Percentiles rank a stretch among this genome's conserved stretches.
These are phyloP conservation scores for Talaromyces trachyspermus DNA, from an alignment of 495 filamentous ascomycete species.

Conservation along the genomic window DNA sequence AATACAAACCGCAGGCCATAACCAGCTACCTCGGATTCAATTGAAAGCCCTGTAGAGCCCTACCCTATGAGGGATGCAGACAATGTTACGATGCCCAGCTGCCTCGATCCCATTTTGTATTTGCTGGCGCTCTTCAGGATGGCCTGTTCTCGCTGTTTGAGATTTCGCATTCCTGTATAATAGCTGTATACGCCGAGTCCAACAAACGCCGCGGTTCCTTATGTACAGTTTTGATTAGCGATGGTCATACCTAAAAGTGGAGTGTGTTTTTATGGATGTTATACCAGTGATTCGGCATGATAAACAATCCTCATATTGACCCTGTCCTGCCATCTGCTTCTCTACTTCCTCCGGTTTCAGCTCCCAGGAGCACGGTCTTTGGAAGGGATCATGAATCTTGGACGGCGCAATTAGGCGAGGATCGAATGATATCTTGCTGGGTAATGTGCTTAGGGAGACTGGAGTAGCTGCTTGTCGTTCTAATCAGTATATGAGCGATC, in stretches of 20 bases:
- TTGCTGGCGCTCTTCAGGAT: slow-evolving; percentile 64
- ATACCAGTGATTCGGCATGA: slow-evolving; percentile 62
- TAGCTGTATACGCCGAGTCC: slow-evolving; percentile 89
- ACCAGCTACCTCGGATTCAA: slow-evolving; percentile 21
- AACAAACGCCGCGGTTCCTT: slow-evolving; percentile 76
- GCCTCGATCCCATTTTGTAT: slow-evolving; percentile 70
- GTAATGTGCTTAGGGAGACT: no score
- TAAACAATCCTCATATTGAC: slow-evolving; percentile 61
- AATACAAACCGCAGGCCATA: neutral
- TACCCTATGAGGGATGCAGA: slow-evolving; percentile 63
- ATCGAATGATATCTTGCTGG: neutral
- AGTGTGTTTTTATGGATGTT: neutral
- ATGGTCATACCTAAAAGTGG: neutral
- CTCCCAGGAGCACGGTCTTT: slow-evolving; percentile 20
- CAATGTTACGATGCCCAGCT: slow-evolving; percentile 61
- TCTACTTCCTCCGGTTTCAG: slow-evolving; percentile 29
- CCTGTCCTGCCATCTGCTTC: slow-evolving; percentile 49
- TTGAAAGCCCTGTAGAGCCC: slow-evolving; percentile 55
- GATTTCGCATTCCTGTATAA: slow-evolving; percentile 67
- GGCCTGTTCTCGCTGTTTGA: slow-evolving; percentile 57
- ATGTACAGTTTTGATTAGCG: neutral
- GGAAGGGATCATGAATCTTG: slow-evolving; percentile 13
- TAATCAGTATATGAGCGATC: neutral
- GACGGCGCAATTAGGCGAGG: no score
- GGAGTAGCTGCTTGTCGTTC: no score